Evolutionary conservation across 2,329 filamentous ascomycete species (phyloP).

Genomic region (Fragosphaeria purpurea): DNA sequence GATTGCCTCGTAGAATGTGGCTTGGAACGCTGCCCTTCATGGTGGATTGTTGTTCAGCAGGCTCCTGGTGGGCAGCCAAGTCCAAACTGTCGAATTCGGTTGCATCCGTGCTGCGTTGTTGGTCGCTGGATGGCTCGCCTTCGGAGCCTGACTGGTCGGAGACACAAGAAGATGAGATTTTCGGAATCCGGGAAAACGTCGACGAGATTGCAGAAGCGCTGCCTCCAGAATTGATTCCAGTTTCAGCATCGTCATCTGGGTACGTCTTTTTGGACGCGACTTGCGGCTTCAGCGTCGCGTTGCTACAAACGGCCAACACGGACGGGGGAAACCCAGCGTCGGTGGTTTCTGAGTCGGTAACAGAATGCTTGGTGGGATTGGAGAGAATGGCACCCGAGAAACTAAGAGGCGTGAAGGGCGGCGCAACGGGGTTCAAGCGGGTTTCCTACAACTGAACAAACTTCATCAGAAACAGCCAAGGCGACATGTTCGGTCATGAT

Average conservation of each 20-base stretch:
- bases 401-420: constrained; percentile 40
- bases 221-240: not conserved
- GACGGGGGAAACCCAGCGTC: too few species aligned
- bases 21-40: not conserved
- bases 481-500: too few species aligned
- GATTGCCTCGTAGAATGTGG: constrained; percentile 5
- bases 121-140: not conserved
- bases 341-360: too few species aligned
- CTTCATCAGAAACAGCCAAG: constrained; percentile 32
- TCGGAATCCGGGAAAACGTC: not conserved
- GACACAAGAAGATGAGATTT: not conserved
- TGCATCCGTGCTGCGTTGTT: constrained; percentile 9
- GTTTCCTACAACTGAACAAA: constrained; percentile 32
- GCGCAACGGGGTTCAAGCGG: constrained; percentile 45
- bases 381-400: too few species aligned
- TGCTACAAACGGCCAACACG: not conserved
- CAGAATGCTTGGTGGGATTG: too few species aligned
- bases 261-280: not conserved
- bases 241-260: too few species aligned
- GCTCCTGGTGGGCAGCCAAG: too few species aligned
- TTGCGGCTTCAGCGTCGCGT: not conserved
- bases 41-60: too few species aligned
- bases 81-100: constrained; percentile 4
- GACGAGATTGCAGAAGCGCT: constrained; percentile 4
- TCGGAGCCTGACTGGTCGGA: constrained; percentile 5